Conservation (phyloP, 345 rosid species). For the Noccaea bulbosa region DNA sequence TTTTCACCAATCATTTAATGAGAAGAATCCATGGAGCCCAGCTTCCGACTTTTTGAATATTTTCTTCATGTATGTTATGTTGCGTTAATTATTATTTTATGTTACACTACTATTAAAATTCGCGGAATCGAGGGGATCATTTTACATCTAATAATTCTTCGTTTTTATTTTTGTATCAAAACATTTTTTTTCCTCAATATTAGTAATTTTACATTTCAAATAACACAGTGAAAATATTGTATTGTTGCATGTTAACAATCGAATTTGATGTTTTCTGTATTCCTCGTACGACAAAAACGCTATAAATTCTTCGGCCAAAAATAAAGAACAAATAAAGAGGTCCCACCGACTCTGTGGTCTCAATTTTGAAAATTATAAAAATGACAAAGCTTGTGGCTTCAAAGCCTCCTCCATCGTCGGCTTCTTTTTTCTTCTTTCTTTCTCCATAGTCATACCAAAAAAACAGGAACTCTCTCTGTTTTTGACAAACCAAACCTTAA, state of each 20-base stretch:
- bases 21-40: neutral
- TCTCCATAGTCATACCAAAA: slow-evolving; percentile 24
- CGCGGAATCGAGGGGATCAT: too few species aligned
- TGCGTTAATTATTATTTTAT: too few species aligned
- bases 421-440: neutral
- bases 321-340: neutral
- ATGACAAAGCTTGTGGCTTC: slow-evolving; percentile 10
- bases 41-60: neutral
- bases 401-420: slow-evolving; percentile 2
- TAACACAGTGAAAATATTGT: too few species aligned
- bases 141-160: too few species aligned
- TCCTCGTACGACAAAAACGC: slow-evolving; percentile 24
- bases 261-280: slow-evolving; percentile 13
- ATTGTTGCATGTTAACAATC: neutral
- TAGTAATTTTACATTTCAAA: too few species aligned
- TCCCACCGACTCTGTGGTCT: slow-evolving; percentile 9
- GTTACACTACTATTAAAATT: too few species aligned
- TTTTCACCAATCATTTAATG: neutral
- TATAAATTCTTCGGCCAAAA: neutral
- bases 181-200: too few species aligned
- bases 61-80: neutral
- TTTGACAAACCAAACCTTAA: neutral
- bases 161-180: too few species aligned
- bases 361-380: neutral
- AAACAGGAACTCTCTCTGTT: slow-evolving; percentile 9